phyloP scores from a whole-genome alignment of 2,329 filamentous ascomycete genomes.

The Aureobasidium namibiae region DNA sequence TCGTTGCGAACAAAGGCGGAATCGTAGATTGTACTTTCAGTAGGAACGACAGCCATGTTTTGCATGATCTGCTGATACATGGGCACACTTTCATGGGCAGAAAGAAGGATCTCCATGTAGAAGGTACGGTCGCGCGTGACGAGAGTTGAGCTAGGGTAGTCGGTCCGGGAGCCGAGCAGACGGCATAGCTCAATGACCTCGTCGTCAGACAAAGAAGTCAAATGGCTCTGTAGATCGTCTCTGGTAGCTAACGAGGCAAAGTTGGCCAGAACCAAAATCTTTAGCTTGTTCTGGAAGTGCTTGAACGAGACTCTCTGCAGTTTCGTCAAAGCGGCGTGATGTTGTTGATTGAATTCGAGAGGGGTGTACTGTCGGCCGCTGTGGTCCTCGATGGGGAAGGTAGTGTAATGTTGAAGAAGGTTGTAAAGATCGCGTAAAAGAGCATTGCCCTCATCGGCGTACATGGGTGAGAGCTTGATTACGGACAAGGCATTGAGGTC shows the following conservation, averaged over 20 bases:
- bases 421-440: constrained; percentile 72
- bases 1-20: constrained; percentile 71
- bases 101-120: constrained; percentile 63
- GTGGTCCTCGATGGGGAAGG: constrained; percentile 87
- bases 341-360: constrained; percentile 67
- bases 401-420: constrained; percentile 77
- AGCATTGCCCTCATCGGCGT: constrained; percentile 62
- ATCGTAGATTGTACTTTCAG: constrained; percentile 74
- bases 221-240: constrained; percentile 66
- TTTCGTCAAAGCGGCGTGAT: constrained; percentile 67
- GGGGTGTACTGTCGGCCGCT: constrained; percentile 67
- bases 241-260: constrained; percentile 79
- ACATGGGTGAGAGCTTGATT: constrained; percentile 70
- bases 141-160: constrained; percentile 66
- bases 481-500: constrained; percentile 77
- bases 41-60: constrained; percentile 70
- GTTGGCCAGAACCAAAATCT: constrained; percentile 86
- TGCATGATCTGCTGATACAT: constrained; percentile 75
- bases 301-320: constrained; percentile 72
- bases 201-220: constrained; percentile 63
- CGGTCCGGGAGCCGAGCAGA: constrained; percentile 67
- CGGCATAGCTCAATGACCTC: constrained; percentile 64
- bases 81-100: constrained; percentile 65
- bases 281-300: constrained; percentile 81
- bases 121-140: constrained; percentile 57